Evolutionary conservation across 2,329 filamentous ascomycete genomes (phyloP).

Genomic region (Neofusicoccum sp.): DNA sequence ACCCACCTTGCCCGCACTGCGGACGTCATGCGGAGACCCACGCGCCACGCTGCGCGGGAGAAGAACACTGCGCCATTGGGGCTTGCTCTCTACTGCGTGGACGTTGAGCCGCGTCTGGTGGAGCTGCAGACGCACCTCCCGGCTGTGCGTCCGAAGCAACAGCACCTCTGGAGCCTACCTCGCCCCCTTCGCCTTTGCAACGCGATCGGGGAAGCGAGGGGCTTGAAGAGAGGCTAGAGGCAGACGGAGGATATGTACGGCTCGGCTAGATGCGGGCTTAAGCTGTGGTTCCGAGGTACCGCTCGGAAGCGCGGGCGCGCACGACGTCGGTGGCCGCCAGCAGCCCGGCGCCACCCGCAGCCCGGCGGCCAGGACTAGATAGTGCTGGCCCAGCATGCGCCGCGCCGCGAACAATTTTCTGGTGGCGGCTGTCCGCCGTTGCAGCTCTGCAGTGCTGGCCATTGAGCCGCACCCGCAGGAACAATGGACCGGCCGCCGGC

Average conservation of each 20-base stretch:
- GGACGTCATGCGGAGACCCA: too few relatives aligned
- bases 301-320: background rate
- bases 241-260: background rate
- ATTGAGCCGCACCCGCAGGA: background rate
- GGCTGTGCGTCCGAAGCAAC: too few relatives aligned
- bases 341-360: background rate
- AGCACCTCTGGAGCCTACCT: too few relatives aligned
- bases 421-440: background rate
- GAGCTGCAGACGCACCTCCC: too few relatives aligned
- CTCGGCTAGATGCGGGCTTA: conserved; percentile 2
- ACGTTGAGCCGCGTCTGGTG: too few relatives aligned
- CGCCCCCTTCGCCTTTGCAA: background rate
- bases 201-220: background rate
- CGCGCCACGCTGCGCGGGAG: too few relatives aligned
- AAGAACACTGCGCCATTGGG: too few relatives aligned
- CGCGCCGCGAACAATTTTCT: background rate
- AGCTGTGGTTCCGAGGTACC: background rate
- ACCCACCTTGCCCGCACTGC: too few relatives aligned
- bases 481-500: background rate
- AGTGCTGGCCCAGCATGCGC: background rate
- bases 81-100: too few relatives aligned
- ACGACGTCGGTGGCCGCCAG: background rate
- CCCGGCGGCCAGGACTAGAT: background rate
- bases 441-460: background rate
- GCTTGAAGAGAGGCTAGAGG: background rate